Percentiles rank a stretch among this genome's conserved stretches.
Conservation (phyloP, 768 basidiomycete genomes). For the Dentipellis sp. region DNA sequence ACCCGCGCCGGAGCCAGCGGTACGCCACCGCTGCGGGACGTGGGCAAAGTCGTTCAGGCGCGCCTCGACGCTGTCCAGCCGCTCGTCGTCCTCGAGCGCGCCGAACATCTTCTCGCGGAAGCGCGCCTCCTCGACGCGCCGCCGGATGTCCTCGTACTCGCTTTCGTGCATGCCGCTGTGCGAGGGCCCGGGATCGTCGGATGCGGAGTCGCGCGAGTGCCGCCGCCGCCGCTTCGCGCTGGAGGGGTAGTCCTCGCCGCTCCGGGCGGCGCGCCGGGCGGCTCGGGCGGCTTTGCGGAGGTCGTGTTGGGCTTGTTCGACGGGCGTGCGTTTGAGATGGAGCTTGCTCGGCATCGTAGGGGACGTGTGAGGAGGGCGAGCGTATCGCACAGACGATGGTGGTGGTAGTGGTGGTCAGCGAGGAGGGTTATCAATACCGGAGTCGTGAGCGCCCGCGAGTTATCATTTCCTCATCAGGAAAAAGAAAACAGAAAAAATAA, state of each 20-base stretch:
- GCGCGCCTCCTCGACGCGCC: conserved; percentile 43
- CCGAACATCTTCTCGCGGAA: conserved; percentile 70
- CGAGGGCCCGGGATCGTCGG: conserved; percentile 5
- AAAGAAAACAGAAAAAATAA: too few species aligned
- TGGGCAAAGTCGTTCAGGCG: conserved; percentile 61
- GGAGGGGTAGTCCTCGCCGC: neutral
- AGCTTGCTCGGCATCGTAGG: conserved; percentile 19
- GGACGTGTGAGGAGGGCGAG: too few species aligned
- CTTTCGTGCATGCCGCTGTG: neutral
- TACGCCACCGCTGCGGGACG: conserved; percentile 63
- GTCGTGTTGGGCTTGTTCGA: conserved; percentile 27
- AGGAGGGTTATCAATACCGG: too few species aligned
- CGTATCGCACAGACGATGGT: too few species aligned
- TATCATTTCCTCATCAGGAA: too few species aligned
- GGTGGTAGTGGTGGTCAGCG: too few species aligned
- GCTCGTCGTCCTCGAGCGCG: conserved; percentile 66
- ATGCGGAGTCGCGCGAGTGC: conserved; percentile 7
- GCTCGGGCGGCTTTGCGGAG: conserved; percentile 37
- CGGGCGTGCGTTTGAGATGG: conserved; percentile 28
- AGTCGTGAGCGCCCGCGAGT: too few species aligned
- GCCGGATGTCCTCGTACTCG: conserved; percentile 3
- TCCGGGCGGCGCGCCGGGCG: conserved; percentile 33
- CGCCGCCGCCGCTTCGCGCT: conserved; percentile 12
- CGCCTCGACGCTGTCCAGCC: conserved; percentile 53
- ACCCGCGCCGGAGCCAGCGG: conserved; percentile 28